These are phyloP conservation scores for Hygrophorus russula DNA, from an alignment of 768 basidiomycete species.

Conservation along the genomic window DNA sequence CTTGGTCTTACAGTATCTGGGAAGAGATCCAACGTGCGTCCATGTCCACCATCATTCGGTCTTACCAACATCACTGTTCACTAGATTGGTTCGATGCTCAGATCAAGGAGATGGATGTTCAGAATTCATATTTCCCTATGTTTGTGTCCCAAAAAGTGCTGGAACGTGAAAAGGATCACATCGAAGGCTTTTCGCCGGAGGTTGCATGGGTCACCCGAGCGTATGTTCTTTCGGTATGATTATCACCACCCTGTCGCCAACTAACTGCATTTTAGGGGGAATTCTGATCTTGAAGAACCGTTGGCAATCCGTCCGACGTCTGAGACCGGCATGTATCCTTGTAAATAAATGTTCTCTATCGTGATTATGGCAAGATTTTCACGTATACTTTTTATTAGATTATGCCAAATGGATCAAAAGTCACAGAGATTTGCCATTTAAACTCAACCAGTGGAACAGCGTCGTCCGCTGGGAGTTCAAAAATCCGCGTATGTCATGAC, in stretches of 20 bases:
- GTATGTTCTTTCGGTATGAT: slow-evolving; percentile 33
- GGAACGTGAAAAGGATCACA: slow-evolving; percentile 95
- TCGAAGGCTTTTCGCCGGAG: slow-evolving; percentile 98
- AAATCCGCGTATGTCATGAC: slow-evolving; percentile 65
- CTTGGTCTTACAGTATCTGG: slow-evolving; percentile 97
- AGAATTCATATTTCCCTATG: slow-evolving; percentile 99
- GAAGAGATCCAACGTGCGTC: slow-evolving; percentile 80
- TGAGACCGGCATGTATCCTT: slow-evolving; percentile 99
- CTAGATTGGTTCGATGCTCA: slow-evolving; percentile 85
- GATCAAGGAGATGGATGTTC: slow-evolving; percentile 91
- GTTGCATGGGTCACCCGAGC: slow-evolving; percentile 99
- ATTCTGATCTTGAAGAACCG: slow-evolving; percentile 90
- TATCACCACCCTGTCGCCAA: neutral
- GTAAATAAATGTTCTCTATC: slow-evolving; percentile 30
- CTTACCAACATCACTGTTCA: neutral
- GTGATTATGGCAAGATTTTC: neutral
- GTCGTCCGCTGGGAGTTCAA: slow-evolving; percentile 99
- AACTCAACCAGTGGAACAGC: slow-evolving; percentile 98
- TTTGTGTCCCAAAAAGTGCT: slow-evolving; percentile 88
- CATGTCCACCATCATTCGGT: neutral
- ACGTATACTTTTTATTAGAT: slow-evolving; percentile 35
- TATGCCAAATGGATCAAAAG: slow-evolving; percentile 99
- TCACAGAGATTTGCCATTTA: slow-evolving; percentile 93
- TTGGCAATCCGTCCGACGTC: slow-evolving; percentile 98
- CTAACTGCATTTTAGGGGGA: slow-evolving; percentile 42